phyloP scores from a whole-genome alignment of 345 rosid species.

The Gossypium bickii region DNA sequence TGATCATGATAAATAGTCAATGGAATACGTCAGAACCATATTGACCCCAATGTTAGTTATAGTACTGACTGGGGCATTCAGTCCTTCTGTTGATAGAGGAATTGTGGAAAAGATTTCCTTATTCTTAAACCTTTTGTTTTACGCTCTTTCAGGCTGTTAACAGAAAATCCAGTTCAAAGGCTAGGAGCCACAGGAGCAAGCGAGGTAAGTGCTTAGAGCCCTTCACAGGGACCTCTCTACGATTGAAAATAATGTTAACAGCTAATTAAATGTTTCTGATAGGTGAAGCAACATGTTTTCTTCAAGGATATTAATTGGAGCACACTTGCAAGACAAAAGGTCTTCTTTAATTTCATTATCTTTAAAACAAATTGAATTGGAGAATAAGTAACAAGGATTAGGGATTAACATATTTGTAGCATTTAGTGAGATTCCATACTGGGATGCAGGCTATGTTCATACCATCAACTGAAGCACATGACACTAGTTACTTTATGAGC shows the following conservation, averaged over 20 bases:
- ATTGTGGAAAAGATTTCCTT: conserved; percentile 1
- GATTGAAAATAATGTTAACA: not conserved
- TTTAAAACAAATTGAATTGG: not conserved
- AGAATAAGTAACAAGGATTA: not conserved
- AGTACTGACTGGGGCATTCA: not conserved
- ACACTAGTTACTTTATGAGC: conserved; percentile 93
- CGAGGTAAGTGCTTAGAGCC: conserved; percentile 50
- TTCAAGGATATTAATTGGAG: conserved; percentile 91
- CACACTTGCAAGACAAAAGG: conserved; percentile 95
- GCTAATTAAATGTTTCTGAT: conserved; percentile 24
- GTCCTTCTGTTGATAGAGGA: conserved; percentile 3
- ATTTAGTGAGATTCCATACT: conserved; percentile 16
- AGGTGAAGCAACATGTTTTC: conserved; percentile 85
- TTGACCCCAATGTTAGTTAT: conserved; percentile 7
- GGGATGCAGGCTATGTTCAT: conserved; percentile 80
- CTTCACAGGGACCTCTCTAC: conserved; percentile 16
- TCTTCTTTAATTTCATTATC: conserved; percentile 9
- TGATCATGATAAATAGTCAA: not conserved
- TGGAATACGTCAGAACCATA: not conserved
- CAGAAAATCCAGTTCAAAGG: conserved; percentile 86
- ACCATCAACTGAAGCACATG: conserved; percentile 78
- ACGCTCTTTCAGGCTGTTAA: conserved; percentile 57
- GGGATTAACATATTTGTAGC: conserved; percentile 12
- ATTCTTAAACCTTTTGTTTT: conserved; percentile 17
- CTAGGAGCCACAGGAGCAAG: conserved; percentile 87